Evolutionary conservation across 176 grass and related monocot species (phyloP), one percentile per base, ranked within the genome.

Genomic region (Hordeum marinum): DNA sequence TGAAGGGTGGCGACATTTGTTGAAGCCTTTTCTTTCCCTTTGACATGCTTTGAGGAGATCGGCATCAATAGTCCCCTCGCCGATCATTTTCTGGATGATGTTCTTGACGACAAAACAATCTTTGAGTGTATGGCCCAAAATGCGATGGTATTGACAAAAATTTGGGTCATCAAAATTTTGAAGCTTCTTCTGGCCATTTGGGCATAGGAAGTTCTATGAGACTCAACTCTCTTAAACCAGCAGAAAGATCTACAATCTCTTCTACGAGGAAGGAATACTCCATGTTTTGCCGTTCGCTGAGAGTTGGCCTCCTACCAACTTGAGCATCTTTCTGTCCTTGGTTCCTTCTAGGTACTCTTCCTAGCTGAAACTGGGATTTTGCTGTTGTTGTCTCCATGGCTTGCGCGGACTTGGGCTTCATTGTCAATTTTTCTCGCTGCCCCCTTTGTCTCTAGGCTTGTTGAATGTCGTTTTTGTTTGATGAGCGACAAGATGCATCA

Each of bases 281-380:
- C 15, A 24, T 55, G 2, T 42, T 82, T 60, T 82, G 23, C 0
- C 21, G 7, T 12, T 81, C 31, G 1, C 20, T 54, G 8, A 81
- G 63, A 10, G 79, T 55, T 35, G 45, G 29, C 4, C 46, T 82
- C 12, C 31, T 57, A 6, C 2, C 4, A 40, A 8, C 9, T 1
- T 0, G 14, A 1, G 68, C 0, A 1, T 8, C 6, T 0, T 0
- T 13, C 0, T 14, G 57, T 0, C 31, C 57, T 0, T 21, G 1
- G 10, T 62, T 27, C 45, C 58, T 39, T 4, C 1, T 3, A 8
- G 5, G 0, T 1, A 1, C 11, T 9, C 46, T 18, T 8, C 21
- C 0, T 0, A 10, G 3, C 0, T 62, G 24, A 4, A 62, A 34
- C 0, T 29, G 29, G 1, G 20, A 17, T 0, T 27, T 55, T 4